Evolutionary conservation across 306 rosid species (phyloP).

Genomic region (Delonix regia): DNA sequence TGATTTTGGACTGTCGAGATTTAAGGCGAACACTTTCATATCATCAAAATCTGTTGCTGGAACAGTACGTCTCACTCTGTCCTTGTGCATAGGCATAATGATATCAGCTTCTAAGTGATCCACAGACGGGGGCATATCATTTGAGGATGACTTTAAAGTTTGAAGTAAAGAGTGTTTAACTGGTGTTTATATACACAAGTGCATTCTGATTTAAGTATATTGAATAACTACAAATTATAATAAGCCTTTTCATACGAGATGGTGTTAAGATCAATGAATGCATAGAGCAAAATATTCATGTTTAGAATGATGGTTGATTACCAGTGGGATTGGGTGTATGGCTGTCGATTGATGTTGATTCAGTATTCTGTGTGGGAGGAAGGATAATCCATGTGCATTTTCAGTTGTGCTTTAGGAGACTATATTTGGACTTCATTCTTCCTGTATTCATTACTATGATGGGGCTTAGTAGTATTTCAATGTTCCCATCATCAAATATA

Average conservation of each 20-base stretch:
- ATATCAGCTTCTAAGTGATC: background rate
- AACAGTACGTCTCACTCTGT: constrained; percentile 65
- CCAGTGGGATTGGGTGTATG: constrained; percentile 2
- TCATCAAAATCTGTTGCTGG: constrained; percentile 96
- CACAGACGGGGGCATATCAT: background rate
- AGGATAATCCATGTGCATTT: background rate
- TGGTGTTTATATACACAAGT: background rate
- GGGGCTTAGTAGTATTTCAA: constrained; percentile 1
- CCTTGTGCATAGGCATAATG: constrained; percentile 16
- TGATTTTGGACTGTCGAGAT: constrained; percentile 96
- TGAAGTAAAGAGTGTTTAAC: constrained; percentile 8
- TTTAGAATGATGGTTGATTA: constrained; percentile 1
- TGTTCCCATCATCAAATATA: constrained; percentile 17
- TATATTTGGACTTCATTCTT: background rate
- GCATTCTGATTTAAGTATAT: constrained; percentile 15
- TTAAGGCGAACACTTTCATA: constrained; percentile 88
- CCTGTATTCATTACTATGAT: constrained; percentile 10
- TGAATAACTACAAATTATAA: background rate
- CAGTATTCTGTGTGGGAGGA: background rate
- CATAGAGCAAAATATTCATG: background rate
- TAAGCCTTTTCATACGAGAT: background rate
- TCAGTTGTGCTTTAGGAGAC: constrained; percentile 9
- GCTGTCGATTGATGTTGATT: constrained; percentile 2
- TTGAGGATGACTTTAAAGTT: constrained; percentile 19
- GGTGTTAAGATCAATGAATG: constrained; percentile 15